Evolutionary conservation across 495 filamentous ascomycete genomes (phyloP).

Genomic region (Aspergillus carlsbadensis): DNA sequence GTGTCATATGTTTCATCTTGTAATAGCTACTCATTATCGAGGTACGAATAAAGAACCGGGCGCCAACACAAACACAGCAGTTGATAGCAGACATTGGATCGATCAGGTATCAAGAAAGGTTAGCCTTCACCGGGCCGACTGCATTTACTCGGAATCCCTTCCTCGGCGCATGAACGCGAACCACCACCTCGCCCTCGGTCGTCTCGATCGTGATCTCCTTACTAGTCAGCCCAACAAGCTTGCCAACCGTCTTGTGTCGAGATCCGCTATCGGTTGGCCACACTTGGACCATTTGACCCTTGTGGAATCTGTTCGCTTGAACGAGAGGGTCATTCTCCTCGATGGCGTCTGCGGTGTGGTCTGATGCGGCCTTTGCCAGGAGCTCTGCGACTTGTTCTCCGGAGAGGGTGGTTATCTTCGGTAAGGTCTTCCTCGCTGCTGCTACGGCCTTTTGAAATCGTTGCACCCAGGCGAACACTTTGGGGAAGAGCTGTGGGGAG

Average conservation of each 20-base stretch:
- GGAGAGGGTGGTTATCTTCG: background rate
- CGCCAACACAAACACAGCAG: too few species aligned
- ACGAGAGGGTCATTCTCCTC: slow-evolving; percentile 4
- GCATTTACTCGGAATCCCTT: background rate
- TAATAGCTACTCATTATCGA: too few species aligned
- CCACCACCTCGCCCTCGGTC: background rate
- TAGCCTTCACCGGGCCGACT: too few species aligned
- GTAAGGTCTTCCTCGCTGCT: background rate
- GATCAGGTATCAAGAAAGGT: too few species aligned
- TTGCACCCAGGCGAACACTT: slow-evolving; percentile 54
- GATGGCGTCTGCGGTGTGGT: background rate
- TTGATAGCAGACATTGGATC: too few species aligned
- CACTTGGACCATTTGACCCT: slow-evolving; percentile 5
- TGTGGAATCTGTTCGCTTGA: background rate
- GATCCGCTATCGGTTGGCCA: slow-evolving; percentile 5
- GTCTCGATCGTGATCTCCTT: slow-evolving; percentile 8
- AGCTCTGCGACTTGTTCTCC: slow-evolving; percentile 3
- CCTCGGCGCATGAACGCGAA: slow-evolving; percentile 8
- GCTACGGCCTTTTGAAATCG: slow-evolving; percentile 36
- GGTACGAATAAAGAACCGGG: too few species aligned
- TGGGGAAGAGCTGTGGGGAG: slow-evolving; percentile 43
- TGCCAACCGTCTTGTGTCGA: background rate
- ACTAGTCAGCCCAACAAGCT: slow-evolving; percentile 1
- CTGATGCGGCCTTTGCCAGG: background rate
- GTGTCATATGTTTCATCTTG: too few species aligned